phyloP scores from a whole-genome alignment of 2,329 filamentous ascomycete genomes.

The Hymenotorrendiella dingleyae region DNA sequence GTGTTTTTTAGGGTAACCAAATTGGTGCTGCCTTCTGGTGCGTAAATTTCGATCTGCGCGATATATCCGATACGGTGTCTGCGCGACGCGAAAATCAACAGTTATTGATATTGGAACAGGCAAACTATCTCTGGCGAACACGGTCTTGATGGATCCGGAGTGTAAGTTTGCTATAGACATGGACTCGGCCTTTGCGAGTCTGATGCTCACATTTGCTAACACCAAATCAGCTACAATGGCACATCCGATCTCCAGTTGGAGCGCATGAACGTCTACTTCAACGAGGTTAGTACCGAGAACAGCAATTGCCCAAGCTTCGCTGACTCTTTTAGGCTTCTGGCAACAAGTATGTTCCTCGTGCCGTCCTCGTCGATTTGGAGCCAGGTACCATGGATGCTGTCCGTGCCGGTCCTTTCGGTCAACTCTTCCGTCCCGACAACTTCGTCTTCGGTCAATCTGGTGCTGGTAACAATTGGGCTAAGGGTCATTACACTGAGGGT shows the following conservation, averaged over 20 bases:
- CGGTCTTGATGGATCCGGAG: constrained; percentile 93
- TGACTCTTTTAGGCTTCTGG: constrained; percentile 65
- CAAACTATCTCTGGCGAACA: constrained; percentile 86
- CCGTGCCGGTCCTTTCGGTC: constrained; percentile 93
- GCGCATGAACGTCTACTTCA: constrained; percentile 99
- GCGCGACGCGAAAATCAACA: constrained; percentile 1
- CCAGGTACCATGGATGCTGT: constrained; percentile 99
- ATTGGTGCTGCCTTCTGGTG: constrained; percentile 99
- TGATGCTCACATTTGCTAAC: constrained; percentile 17
- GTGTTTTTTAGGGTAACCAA: constrained; percentile 88
- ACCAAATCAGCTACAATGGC: constrained; percentile 75
- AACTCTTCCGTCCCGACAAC: constrained; percentile 99
- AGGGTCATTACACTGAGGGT: constrained; percentile 99
- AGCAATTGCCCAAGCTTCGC: too few relatives aligned
- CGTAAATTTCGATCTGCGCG: constrained; percentile 32
- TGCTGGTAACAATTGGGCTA: constrained; percentile 99
- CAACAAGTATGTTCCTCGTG: constrained; percentile 99
- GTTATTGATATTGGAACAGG: constrained; percentile 45
- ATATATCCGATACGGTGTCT: constrained; percentile 28
- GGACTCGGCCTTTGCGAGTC: too few relatives aligned
- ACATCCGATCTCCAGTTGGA: constrained; percentile 98
- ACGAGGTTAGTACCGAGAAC: constrained; percentile 76
- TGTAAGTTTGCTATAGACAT: constrained; percentile 68
- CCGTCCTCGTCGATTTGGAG: constrained; percentile 98
- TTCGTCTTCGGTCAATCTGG: constrained; percentile 99